Base-by-base conservation (phyloP, 1,139 yeast genomes). In the Blastobotrys persicus region DNA sequence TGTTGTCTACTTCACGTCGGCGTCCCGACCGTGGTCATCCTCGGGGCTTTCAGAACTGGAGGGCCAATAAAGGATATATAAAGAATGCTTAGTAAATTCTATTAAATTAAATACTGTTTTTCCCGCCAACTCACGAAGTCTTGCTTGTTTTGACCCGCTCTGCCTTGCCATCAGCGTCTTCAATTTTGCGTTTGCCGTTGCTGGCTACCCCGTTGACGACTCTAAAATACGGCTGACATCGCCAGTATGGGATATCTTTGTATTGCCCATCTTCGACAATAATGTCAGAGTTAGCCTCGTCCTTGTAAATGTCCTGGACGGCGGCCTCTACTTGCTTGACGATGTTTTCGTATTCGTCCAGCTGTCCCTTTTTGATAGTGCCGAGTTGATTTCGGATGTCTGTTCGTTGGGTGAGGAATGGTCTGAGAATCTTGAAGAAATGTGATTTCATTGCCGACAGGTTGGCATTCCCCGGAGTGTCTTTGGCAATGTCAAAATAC, bases 181-280 rank as follows among this genome's bases (percentile, higher is more conserved):
- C 46, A 19, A 42, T 37, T 43, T 53, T 53, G 9, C 55, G 48
- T 48, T 56, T 56, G 26, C 59, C 59, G 41, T 53, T 55, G 42
- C 55, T 55, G 14, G 53, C 50, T 3, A 57, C 54, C 12, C 62
- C 57, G 39, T 53, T 26, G 39, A 14, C 40, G 42, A 44, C 48
- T 28, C 41, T 18, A 72, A 94, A 89, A 65, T 88, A 87, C 1
- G 98, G 98, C 68, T 92, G 98, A 56, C 96, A 83, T 59, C 98
- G 77, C 98, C 98, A 92, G 67, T 85, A 91, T 2, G 98, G 98
- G n/a, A 92, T 80, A 4, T 76, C 77, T 64, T 81, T 81, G 66
- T 92, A 92, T 1, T 95, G 96, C 46, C 96, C 95, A 19, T 73
- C 78, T 13, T 71, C 74, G 0, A 68, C 70, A 0, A 85, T 74